Base-by-base conservation (phyloP, 2,329 filamentous ascomycete genomes). In the Tolypocladium cylindrosporum region DNA sequence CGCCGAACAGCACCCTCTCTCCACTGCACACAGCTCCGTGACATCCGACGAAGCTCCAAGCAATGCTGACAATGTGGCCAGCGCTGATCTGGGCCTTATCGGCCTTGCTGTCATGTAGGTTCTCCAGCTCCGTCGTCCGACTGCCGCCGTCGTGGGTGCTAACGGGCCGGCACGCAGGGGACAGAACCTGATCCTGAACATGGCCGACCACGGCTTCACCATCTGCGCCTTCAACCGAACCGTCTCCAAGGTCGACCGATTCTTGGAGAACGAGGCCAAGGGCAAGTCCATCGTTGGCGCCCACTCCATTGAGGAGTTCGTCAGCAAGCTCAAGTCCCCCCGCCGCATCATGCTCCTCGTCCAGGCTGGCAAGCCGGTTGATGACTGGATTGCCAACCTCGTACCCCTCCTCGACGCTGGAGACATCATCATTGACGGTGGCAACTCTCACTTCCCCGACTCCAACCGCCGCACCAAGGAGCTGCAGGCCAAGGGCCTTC, bases 351-450 rank as follows among this genome's bases (percentile, higher is more conserved):
- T 99, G 94, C 86, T 99, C 71, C 89, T 99, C 67, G 94, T 99
- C 79, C 95, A 97, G 89, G 94, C 94, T 69, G 94, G 94, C 72
- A 90, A 94, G 83, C 88, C 94, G 63, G 94, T 99, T 67, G 94
- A 99, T 75, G 90, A 96, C 82, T 97, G 96, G 88, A 97, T 99
- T 72, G 91, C 97, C 84, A 87, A 87, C 68, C 88, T 99, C 65
- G 83, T 97, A 62, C 91, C 88, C 65, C 85, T 89, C 72, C 81
- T 93, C 64, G 87, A 91, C 74, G 74, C 84, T 71, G 92, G 91
- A 66, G 94, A 99, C 75, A 97, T 99, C 84, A 95, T 99, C 83
- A 97, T 99, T 71, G 94, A 99, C 73, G 94, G 94, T 75, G 94
- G 72, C 48, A 97, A 99, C 88, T 97, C 93, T 66, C 94, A 97